Percentiles rank a stretch among this genome's conserved stretches.
phyloP scores from a whole-genome alignment of 805 yeast genomes.

The Zygoascus ofunaensis region DNA sequence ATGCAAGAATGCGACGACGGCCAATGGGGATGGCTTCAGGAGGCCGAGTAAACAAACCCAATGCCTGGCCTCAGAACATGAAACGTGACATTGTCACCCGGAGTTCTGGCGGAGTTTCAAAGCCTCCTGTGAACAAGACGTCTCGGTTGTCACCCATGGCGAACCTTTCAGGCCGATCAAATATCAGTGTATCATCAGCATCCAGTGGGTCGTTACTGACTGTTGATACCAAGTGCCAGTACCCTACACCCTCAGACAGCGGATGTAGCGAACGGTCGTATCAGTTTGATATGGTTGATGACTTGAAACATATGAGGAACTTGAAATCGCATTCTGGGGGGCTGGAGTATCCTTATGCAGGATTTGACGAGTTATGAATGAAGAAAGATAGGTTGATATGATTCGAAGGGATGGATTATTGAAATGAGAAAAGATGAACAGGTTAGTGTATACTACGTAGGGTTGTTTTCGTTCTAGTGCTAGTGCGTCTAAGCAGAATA shows the following conservation, averaged over 20 bases:
- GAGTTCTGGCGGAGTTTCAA: background rate
- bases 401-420: no score
- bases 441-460: no score
- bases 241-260: slow-evolving; percentile 19
- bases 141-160: background rate
- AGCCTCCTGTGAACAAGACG: background rate
- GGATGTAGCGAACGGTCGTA: slow-evolving; percentile 12
- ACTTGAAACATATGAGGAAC: background rate
- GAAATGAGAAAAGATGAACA: no score
- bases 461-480: no score
- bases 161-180: background rate
- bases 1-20: background rate
- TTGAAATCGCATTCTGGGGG: background rate
- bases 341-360: background rate
- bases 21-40: background rate
- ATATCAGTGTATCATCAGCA: background rate
- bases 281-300: slow-evolving; percentile 2
- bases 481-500: no score
- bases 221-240: slow-evolving; percentile 5
- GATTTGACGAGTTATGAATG: no score
- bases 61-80: background rate
- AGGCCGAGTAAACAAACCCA: background rate
- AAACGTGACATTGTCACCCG: background rate
- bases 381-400: no score
- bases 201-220: background rate